Base-by-base conservation (phyloP, 768 basidiomycete species). In the Xerocomus brunneocitrinus region DNA sequence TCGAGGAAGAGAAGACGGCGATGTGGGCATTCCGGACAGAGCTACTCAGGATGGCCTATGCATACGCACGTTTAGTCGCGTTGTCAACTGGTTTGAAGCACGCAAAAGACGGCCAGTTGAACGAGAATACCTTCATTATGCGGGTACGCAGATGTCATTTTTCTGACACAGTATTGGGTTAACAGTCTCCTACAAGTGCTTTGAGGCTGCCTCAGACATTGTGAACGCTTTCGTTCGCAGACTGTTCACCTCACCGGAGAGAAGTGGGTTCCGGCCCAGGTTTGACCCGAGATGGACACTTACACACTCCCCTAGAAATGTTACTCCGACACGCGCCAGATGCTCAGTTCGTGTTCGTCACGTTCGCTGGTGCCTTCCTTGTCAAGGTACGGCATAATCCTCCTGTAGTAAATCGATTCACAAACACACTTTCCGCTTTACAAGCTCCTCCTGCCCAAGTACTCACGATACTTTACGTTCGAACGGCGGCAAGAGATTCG, bases 291-390 rank as follows among this genome's bases (percentile, higher is more conserved):
- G 10, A 48, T 36, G 13, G 30, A 28, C 9, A 4, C 46, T 57
- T 47, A 59, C 16, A 57, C 35, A 16, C 44, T 31, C 39, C 41
- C 53, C 22, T 67, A 83, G 82, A 74, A 45, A 70, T 75, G 27
- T 84, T 78, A 56, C 76, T 85, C 48, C 79, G 84, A 4, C 85
- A 88, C 62, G 89, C 87, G 0, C 88, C 89, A 2, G 89, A 90
- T 63, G 83, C 85, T 0, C 85, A 91, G 58, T 84, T 82, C 55
- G 83, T 91, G 9, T 89, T 91, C 59, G 77, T 84, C 25, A 88
- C 85, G 0, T 91, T 91, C 57, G 89, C 90, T 9, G 82, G 84
- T 8, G 84, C 89, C 2, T 92, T 92, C 74, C 74, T 93, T 14
- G 78, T 93, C 58, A 91, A 92, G 76, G 87, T 84, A 63, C 46